Base-by-base conservation (phyloP, 169 alveolate genomes). In the Plasmodium gonderi region DNA sequence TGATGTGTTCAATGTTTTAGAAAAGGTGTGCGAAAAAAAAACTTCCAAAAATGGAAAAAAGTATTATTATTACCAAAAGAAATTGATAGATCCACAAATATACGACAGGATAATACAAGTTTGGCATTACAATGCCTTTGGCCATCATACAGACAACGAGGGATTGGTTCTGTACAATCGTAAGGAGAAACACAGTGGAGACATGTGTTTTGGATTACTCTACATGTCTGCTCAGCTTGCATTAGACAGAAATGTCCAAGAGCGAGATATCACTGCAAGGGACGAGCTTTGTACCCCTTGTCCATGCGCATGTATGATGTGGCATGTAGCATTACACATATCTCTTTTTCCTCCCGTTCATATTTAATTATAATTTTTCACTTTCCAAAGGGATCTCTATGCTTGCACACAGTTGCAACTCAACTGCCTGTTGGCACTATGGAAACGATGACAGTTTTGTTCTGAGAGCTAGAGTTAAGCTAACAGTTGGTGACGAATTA, bases 361-460 rank as follows among this genome's bases (percentile, higher is more conserved):
- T 31, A 54, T 11, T 47, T 79, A 31, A 31, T 47, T 79, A n/a
- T 23, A 23, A 20, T 51, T 31, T 42, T 33, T 77, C 45, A 72
- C 90, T 36, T 65, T 85, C 23, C 91, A 40, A 69, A 95, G 97
- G 95, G 49, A 96, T 96, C 8, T 96, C 98, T 31, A 95, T 90
- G 95, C 92, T 95, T 79, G 97, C 98, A 1, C 98, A 96, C 82
- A 96, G 97, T 51, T 96, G 98, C 60, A 96, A 95, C 79, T 96
- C 98, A 11, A 94, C 97, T 29, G 96, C 97, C 69, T 96, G 98
- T 72, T 96, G 98, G 98, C 97, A 96, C 78, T 97, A 96, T 76
- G 94, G 95, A 6, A 97, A 91, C 60, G 94, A 96, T 38, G 97
- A 96, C 78, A 80, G 94, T 33, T 96, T 96, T 74, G 96, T 96